phyloP scores from a whole-genome alignment of 768 basidiomycete genomes.

The Mycena alexandri region DNA sequence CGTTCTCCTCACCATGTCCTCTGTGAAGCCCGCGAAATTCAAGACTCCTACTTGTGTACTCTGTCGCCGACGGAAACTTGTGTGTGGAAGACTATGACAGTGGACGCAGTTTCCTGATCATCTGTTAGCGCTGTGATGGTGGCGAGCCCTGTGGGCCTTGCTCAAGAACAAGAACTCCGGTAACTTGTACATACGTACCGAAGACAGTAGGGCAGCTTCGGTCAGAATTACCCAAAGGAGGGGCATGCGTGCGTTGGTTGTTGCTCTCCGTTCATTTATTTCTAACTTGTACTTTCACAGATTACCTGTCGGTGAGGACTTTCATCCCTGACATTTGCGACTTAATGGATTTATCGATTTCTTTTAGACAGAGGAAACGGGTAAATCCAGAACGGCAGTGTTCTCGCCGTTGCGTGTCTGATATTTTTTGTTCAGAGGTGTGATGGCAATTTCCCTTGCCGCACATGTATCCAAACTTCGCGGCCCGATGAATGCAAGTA shows the following conservation, averaged over 20 bases:
- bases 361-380: conserved; percentile 34
- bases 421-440: conserved; percentile 24
- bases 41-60: conserved; percentile 36
- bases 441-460: conserved; percentile 31
- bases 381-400: conserved; percentile 4
- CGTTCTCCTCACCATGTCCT: neutral
- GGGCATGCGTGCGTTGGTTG: conserved; percentile 31
- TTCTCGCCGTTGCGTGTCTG: neutral
- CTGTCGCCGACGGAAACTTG: conserved; percentile 35
- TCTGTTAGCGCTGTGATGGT: conserved; percentile 35
- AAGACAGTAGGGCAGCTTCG: conserved; percentile 35
- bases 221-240: conserved; percentile 36
- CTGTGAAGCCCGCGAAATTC: conserved; percentile 34
- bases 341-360: neutral
- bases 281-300: conserved; percentile 2
- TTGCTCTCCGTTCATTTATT: neutral
- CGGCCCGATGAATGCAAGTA: conserved; percentile 34
- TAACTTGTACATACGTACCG: conserved; percentile 32
- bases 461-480: conserved; percentile 24
- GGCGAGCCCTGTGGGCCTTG: conserved; percentile 34
- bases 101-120: neutral
- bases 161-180: conserved; percentile 35
- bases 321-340: neutral
- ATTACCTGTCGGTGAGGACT: conserved; percentile 30
- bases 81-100: neutral